A percentile compares a stretch with the other conserved stretches of the same genome.
These are phyloP conservation scores for Calycina marina DNA, from an alignment of 2,329 filamentous ascomycete species.

Conservation along the genomic window DNA sequence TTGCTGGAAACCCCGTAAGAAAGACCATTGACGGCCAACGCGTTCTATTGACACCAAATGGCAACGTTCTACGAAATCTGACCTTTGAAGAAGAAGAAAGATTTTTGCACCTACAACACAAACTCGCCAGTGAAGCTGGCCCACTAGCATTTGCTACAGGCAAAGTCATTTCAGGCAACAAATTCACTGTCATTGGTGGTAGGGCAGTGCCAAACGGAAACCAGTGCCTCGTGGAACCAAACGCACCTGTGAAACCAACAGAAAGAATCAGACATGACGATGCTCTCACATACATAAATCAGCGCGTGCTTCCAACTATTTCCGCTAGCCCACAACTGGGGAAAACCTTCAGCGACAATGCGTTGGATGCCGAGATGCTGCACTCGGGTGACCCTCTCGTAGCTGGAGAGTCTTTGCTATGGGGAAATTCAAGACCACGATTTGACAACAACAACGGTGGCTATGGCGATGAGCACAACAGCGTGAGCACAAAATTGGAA, in stretches of 20 bases:
- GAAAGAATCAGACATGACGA: conserved; percentile 53
- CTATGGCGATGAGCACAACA: conserved; percentile 14
- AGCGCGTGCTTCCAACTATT: conserved; percentile 43
- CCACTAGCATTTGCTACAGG: conserved; percentile 41
- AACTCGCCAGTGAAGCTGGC: conserved; percentile 35
- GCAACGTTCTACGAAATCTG: conserved; percentile 61
- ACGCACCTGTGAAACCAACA: conserved; percentile 37
- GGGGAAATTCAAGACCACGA: conserved; percentile 17
- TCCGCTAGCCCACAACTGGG: conserved; percentile 23
- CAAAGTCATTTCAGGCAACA: conserved; percentile 38
- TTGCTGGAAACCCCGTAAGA: conserved; percentile 42
- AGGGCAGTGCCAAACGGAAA: conserved; percentile 49
- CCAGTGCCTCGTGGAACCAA: conserved; percentile 39
- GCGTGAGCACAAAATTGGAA: conserved; percentile 19
- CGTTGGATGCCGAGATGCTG: conserved; percentile 17
- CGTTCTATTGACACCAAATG: conserved; percentile 61
- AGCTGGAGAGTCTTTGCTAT: conserved; percentile 14
- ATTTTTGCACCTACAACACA: conserved; percentile 54
- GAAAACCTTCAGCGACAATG: conserved; percentile 21
- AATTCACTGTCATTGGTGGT: conserved; percentile 48
- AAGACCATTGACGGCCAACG: conserved; percentile 49
- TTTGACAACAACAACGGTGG: conserved; percentile 10
- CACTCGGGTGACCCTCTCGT: conserved; percentile 13
- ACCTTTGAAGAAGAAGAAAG: conserved; percentile 52
- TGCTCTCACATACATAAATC: conserved; percentile 53